A percentile compares a stretch with the other conserved stretches of the same genome.
Conservation (phyloP, 139 green algal species). For the Zygnema cylindricum region DNA sequence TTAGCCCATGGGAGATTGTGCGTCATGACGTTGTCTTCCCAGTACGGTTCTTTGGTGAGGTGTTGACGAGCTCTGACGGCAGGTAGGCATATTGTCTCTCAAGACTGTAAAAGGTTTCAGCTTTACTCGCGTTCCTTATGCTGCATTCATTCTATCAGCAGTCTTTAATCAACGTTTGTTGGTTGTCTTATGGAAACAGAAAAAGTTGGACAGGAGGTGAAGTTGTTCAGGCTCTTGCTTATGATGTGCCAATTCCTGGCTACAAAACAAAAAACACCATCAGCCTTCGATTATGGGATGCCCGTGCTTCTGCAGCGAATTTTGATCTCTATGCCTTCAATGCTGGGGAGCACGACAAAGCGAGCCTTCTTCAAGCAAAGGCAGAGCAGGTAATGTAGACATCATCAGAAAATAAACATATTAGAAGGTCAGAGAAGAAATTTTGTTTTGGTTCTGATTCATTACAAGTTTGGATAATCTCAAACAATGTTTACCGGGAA, state of each 20-base stretch:
- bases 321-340: conserved; percentile 91
- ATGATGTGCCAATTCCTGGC: conserved; percentile 95
- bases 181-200: conserved; percentile 22
- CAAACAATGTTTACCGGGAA: neutral
- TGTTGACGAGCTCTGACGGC: conserved; percentile 44
- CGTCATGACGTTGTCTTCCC: conserved; percentile 37
- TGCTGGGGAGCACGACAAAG: conserved; percentile 74
- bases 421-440: neutral
- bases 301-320: conserved; percentile 68
- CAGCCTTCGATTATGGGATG: conserved; percentile 95
- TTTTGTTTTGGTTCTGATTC: neutral
- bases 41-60: conserved; percentile 71
- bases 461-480: neutral
- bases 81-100: conserved; percentile 15
- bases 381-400: conserved; percentile 36
- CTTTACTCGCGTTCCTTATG: too few species aligned
- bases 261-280: conserved; percentile 83
- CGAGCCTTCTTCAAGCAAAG: conserved; percentile 72
- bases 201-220: conserved; percentile 66
- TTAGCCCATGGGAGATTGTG: conserved; percentile 32
- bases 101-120: too few species aligned
- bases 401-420: conserved; percentile 15
- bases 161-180: neutral
- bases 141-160: too few species aligned
- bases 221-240: conserved; percentile 71